These are phyloP conservation scores for Capsicum chinense DNA, from an alignment of 257 asterid genomes.

Conservation along the genomic window DNA sequence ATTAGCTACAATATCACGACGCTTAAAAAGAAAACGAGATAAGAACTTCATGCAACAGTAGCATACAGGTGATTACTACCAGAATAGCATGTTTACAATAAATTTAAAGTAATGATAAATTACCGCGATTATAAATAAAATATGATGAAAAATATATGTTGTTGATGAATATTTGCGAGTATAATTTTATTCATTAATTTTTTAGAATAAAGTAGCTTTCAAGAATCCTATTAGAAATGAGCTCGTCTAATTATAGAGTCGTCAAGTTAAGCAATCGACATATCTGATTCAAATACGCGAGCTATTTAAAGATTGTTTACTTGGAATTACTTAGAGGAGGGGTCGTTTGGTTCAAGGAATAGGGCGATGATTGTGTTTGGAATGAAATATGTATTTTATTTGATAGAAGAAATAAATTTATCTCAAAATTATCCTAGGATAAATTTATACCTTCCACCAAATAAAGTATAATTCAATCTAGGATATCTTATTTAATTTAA, in stretches of 20 bases:
- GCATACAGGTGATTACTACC: neutral
- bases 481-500: no score
- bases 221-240: no score
- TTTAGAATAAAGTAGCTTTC: no score
- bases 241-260: no score
- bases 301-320: neutral
- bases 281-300: accelerated
- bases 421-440: no score
- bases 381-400: no score
- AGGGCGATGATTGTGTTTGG: neutral
- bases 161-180: neutral
- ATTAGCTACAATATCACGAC: neutral
- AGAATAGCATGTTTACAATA: neutral
- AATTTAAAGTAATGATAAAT: neutral
- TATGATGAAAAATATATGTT: neutral
- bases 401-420: no score
- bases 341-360: neutral
- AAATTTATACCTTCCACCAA: neutral
- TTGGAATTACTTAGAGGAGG: neutral
- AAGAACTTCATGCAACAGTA: neutral
- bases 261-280: neutral
- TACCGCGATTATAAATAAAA: neutral
- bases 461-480: neutral
- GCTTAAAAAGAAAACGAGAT: neutral
- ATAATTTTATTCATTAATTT: neutral